phyloP scores from a whole-genome alignment of 2,329 filamentous ascomycete species.

The Colletotrichum magnum region DNA sequence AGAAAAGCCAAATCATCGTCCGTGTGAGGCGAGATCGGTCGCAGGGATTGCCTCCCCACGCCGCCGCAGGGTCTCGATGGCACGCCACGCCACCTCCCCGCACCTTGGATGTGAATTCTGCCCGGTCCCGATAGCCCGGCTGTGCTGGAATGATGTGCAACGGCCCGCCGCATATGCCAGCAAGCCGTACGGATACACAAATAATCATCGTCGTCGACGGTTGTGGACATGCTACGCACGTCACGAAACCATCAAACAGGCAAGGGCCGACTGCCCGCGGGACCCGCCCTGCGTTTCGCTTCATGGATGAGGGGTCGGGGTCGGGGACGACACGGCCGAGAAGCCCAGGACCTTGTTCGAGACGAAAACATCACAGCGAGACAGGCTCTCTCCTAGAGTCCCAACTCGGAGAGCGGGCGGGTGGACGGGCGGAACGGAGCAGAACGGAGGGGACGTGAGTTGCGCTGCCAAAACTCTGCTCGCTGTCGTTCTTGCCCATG shows the following conservation, averaged over 20 bases:
- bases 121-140: conserved; percentile 2
- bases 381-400: conserved; percentile 11
- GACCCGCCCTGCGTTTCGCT: conserved; percentile 30
- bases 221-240: too few species aligned
- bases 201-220: too few species aligned
- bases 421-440: conserved; percentile 16
- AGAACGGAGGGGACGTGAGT: conserved; percentile 8
- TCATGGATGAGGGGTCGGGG: conserved; percentile 9
- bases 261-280: background rate
- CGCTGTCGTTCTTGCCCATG: conserved; percentile 9
- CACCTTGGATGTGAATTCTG: background rate
- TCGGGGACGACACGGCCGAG: conserved; percentile 15
- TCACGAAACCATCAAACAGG: too few species aligned
- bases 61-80: background rate
- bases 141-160: too few species aligned
- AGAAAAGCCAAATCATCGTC: conserved; percentile 11
- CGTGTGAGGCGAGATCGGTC: conserved; percentile 6
- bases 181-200: background rate
- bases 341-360: conserved; percentile 11
- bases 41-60: conserved; percentile 1
- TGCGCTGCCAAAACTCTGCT: conserved; percentile 19
- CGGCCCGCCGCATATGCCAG: background rate
- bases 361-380: background rate
- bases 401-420: conserved; percentile 15
- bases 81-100: conserved; percentile 1